phyloP scores from a whole-genome alignment of 768 basidiomycete species.

The Collybia sp. region DNA sequence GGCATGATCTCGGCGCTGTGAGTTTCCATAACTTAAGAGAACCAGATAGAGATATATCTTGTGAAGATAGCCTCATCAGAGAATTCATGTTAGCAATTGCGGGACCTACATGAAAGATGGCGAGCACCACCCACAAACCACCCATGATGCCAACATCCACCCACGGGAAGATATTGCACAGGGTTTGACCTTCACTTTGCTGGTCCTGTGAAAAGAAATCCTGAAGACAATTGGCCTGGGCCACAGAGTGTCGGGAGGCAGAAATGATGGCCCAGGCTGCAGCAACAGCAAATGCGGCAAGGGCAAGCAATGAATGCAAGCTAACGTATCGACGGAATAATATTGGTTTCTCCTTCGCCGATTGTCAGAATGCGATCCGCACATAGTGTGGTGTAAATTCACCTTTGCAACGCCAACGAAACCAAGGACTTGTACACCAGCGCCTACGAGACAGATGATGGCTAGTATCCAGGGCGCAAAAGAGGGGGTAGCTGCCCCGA shows the following conservation, averaged over 20 bases:
- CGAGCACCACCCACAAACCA: conserved; percentile 78
- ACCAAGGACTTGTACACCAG: conserved; percentile 75
- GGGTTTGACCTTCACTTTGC: conserved; percentile 52
- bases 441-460: conserved; percentile 70
- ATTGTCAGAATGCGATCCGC: conserved; percentile 3
- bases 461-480: conserved; percentile 74
- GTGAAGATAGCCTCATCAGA: conserved; percentile 5
- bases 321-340: conserved; percentile 67
- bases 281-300: conserved; percentile 68
- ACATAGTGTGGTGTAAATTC: conserved; percentile 11
- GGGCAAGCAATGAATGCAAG: conserved; percentile 50
- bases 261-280: conserved; percentile 82
- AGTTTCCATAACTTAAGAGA: conserved; percentile 55
- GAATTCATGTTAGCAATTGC: conserved; percentile 2
- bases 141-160: conserved; percentile 90
- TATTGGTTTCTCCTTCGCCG: conserved; percentile 58
- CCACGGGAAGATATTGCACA: conserved; percentile 92
- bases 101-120: conserved; percentile 64
- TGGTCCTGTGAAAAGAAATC: conserved; percentile 47
- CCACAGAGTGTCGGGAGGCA: conserved; percentile 68
- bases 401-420: conserved; percentile 83
- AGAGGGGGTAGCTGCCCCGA: conserved; percentile 79
- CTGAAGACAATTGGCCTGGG: conserved; percentile 59
- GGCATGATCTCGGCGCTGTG: conserved; percentile 76
- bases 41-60: conserved; percentile 47